Evolutionary conservation across 2,329 filamentous ascomycete species (phyloP), one percentile per base, ranked within the genome.

Genomic region (Hypoxylon sp.): DNA sequence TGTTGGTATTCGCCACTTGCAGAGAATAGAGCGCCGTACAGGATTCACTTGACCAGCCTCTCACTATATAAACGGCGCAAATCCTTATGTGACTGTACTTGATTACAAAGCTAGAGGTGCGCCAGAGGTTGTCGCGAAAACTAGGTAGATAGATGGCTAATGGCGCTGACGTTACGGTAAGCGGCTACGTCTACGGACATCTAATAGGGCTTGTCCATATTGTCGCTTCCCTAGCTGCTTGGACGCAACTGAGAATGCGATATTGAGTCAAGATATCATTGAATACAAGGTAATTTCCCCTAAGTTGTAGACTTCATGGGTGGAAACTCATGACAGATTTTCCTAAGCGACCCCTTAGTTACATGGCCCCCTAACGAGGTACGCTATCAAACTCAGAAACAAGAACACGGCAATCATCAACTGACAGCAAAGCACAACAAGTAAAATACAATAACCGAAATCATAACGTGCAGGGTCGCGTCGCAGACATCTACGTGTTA

Each of bases 401-500:
- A 14, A 57, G 18, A 42, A 14, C 18, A 16, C 16, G 7, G 48
- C 16, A 64, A n/a, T 8, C 24, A n/a, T 52, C 40, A 20, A 20
- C 36, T 40, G 55, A 40, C 28, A 50, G 4, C n/a, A 49, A 38
- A 20, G 36, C 32, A 18, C 28, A 51, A 55, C 42, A 49, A 33
- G 22, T 20, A 32, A 44, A 32, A 44, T 54, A 8, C n/a, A 44
- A 42, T 53, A 38, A 20, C 11, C 18, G 38, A 40, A 44, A n/a
- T 32, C 8, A 28, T 22, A 55, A 24, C 30, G 14, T 30, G 24
- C 12, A 44, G 33, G 44, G 66, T 66, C 40, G 64, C 53, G 52
- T 64, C 30, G 60, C 60, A 69, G 66, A n/a, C 7, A 14, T 64
- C 63, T 56, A 66, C 56, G 33, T 36, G 56, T 57, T 63, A 56